Evolutionary conservation across 2,329 filamentous ascomycete species (phyloP).

Genomic region (Exserohilum rostratum): DNA sequence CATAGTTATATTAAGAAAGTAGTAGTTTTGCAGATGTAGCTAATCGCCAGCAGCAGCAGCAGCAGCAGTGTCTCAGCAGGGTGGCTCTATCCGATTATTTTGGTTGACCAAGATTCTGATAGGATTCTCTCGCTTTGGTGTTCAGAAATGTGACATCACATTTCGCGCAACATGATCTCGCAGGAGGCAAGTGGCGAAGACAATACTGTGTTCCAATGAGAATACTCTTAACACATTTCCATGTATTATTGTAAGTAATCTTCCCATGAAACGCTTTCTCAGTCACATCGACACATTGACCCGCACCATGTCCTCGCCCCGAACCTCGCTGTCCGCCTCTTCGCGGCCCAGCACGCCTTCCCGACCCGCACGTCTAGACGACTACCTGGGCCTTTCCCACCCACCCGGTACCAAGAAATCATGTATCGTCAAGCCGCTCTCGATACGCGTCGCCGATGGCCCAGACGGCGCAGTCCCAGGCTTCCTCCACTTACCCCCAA

Average conservation of each 20-base stretch:
- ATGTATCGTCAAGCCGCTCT: conserved; percentile 2
- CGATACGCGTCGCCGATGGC: neutral
- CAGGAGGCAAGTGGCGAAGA: neutral
- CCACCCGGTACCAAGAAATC: neutral
- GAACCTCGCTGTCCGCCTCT: neutral
- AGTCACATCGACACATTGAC: neutral
- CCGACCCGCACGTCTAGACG: neutral
- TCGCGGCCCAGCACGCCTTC: neutral
- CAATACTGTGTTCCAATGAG: neutral
- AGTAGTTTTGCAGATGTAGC: no score
- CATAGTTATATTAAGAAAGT: no score
- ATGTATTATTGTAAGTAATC: no score
- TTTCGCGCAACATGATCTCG: neutral
- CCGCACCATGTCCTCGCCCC: conserved; percentile 1
- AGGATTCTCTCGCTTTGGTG: neutral
- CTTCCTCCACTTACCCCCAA: conserved; percentile 3
- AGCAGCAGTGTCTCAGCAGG: no score
- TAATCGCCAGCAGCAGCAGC: no score
- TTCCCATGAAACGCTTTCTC: conserved; percentile 1
- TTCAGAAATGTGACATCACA: neutral
- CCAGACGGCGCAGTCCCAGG: neutral
- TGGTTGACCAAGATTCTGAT: neutral
- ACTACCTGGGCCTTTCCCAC: conserved; percentile 2
- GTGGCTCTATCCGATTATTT: no score
- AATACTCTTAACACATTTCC: no score